Evolutionary conservation across 768 basidiomycete genomes (phyloP), one percentile per base, ranked within the genome.

Genomic region (Crassisporium funariophilum): DNA sequence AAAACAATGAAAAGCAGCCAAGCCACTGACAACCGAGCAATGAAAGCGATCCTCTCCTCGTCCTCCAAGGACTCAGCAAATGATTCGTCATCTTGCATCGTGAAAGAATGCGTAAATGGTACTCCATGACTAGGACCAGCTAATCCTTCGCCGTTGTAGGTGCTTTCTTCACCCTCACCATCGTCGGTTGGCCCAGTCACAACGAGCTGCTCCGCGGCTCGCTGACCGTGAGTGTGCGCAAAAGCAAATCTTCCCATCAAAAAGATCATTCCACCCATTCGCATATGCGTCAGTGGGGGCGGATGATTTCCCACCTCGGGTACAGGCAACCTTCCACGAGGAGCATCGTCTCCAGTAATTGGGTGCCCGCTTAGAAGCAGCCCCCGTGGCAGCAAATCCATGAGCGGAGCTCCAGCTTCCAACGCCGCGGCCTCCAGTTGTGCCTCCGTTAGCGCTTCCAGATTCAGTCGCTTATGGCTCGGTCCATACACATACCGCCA

Each of bases 1-100:
- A 93, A 93, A n/a, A 76, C 53, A 16, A 89, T 58, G 66, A 92
- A 91, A 22, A 86, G 53, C 0, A 61, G 39, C 69, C 80, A 79
- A 0, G 84, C 82, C 15, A 88, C 64, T 2, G 57, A 44, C 35
- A 86, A 72, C 56, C 89, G 82, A 5, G 73, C 65, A 31, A 69
- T 70, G 52, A 84, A 80, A 25, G 84, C 83, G 49, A 71, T 76
- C 44, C 67, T 72, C 56, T 86, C 83, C 23, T 74, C 74, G n/a
- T 52, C 57, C 44, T 62, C 61, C 48, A 74, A 56, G 41, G 56
- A 22, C 45, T 54, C 53, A 8, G 64, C 63, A 17, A 70, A 56
- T 1, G 61, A 47, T 15, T 70, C 69, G 16, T 69, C 68, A 35
- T 60, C 63, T 15, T 53, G 46, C 4, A 62, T 40, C 15, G 61